phyloP scores from a whole-genome alignment of 2,329 filamentous ascomycete species.

The Colletotrichum sp. region DNA sequence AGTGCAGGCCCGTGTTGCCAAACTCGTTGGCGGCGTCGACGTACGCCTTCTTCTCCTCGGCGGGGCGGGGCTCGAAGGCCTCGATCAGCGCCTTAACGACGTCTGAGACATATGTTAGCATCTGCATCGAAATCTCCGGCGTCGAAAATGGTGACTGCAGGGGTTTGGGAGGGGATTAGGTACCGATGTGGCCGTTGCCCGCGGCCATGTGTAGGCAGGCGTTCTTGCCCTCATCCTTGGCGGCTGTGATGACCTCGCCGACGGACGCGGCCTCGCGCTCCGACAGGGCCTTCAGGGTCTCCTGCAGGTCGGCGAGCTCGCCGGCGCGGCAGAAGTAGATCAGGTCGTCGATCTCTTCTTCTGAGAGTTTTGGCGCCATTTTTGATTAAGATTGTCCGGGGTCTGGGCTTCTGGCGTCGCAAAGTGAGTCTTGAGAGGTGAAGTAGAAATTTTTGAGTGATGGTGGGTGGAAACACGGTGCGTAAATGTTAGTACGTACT shows the following conservation, averaged over 20 bases:
- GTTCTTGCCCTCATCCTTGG: constrained; percentile 76
- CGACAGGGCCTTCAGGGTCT: constrained; percentile 63
- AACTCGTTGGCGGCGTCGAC: constrained; percentile 76
- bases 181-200: constrained; percentile 87
- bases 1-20: constrained; percentile 92
- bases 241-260: constrained; percentile 70
- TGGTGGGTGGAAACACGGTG: constrained; percentile 22
- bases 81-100: constrained; percentile 48
- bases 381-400: neutral
- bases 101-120: constrained; percentile 33
- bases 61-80: constrained; percentile 44
- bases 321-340: constrained; percentile 85
- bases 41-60: constrained; percentile 52
- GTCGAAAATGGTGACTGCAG: neutral
- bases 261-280: constrained; percentile 63
- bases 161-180: constrained; percentile 24
- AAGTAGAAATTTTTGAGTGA: constrained; percentile 21
- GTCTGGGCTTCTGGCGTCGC: neutral
- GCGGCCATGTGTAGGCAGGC: constrained; percentile 91
- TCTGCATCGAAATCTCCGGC: accelerated
- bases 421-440: neutral
- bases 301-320: constrained; percentile 72
- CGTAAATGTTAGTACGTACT: neutral
- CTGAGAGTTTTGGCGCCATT: constrained; percentile 63
- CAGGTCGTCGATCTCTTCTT: constrained; percentile 89